Conservation (phyloP, 805 yeast genomes). For the Metschnikowia anglica region DNA sequence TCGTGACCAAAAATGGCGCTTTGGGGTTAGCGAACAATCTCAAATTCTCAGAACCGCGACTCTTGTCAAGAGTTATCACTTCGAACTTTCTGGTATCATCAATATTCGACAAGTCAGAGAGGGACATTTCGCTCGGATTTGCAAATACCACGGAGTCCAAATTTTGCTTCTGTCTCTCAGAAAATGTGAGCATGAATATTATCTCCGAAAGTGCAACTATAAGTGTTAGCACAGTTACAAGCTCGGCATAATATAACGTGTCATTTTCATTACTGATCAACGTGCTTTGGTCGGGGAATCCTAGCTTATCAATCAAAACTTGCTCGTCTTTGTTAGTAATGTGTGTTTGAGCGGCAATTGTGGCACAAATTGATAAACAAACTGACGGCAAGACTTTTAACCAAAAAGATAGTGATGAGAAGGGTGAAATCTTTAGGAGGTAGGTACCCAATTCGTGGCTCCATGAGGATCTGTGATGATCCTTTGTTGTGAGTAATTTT, state of each 20-base stretch:
- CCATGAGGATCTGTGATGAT: slow-evolving; percentile 18
- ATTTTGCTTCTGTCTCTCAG: slow-evolving; percentile 18
- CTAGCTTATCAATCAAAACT: background rate
- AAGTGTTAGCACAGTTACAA: slow-evolving; percentile 50
- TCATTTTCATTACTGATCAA: slow-evolving; percentile 32
- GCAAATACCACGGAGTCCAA: slow-evolving; percentile 2
- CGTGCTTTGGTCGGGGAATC: background rate
- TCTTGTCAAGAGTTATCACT: slow-evolving; percentile 32
- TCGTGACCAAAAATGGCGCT: slow-evolving; percentile 63
- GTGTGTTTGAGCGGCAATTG: slow-evolving; percentile 1
- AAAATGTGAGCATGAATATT: slow-evolving; percentile 30
- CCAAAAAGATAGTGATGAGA: slow-evolving; percentile 15
- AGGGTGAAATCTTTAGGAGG: slow-evolving; percentile 15
- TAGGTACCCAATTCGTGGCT: slow-evolving; percentile 31
- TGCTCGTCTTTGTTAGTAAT: background rate
- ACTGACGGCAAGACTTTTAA: slow-evolving; percentile 16
- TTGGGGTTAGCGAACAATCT: slow-evolving; percentile 56
- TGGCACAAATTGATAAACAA: slow-evolving; percentile 15
- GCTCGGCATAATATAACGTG: slow-evolving; percentile 54
- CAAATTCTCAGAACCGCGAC: slow-evolving; percentile 64
- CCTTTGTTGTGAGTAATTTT: slow-evolving; percentile 21
- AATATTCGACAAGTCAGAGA: slow-evolving; percentile 12
- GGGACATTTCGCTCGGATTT: slow-evolving; percentile 1
- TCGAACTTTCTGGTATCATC: slow-evolving; percentile 29
- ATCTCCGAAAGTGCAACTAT: slow-evolving; percentile 49